phyloP scores from a whole-genome alignment of 1,139 yeast genomes.

The Candida mesenterica region DNA sequence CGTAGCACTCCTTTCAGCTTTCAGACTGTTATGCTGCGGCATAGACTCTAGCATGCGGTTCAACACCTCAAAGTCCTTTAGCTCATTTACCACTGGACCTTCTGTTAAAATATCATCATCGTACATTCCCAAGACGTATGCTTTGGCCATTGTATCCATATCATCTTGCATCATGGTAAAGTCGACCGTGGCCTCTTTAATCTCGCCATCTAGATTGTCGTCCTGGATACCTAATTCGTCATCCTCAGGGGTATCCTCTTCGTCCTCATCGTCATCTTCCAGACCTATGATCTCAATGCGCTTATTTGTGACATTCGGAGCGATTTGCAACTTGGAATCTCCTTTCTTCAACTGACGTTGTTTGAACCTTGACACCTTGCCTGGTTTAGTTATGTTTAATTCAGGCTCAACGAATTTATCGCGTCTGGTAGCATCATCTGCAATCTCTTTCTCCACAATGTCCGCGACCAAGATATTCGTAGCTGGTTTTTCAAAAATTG shows the following conservation, averaged over 20 bases:
- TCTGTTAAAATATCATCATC: slow-evolving; percentile 58
- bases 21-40: too few species aligned
- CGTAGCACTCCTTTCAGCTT: not conserved
- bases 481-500: too few species aligned
- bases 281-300: not conserved
- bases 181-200: slow-evolving; percentile 27
- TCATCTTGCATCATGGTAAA: slow-evolving; percentile 41
- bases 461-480: too few species aligned
- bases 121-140: slow-evolving; percentile 57
- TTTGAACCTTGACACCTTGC: too few species aligned
- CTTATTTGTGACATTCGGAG: not conserved
- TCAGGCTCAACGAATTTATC: too few species aligned
- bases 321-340: not conserved
- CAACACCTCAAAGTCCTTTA: slow-evolving; percentile 55
- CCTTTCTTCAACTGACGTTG: too few species aligned
- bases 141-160: slow-evolving; percentile 58
- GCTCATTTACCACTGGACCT: slow-evolving; percentile 55
- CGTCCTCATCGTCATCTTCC: slow-evolving; percentile 5
- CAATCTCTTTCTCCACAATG: too few species aligned
- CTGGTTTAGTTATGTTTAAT: too few species aligned
- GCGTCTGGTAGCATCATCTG: too few species aligned
- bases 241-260: slow-evolving; percentile 5
- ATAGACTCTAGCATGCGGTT: slow-evolving; percentile 48
- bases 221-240: slow-evolving; percentile 2
- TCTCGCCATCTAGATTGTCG: slow-evolving; percentile 1